Percentiles rank a stretch among this genome's conserved stretches.
Evolutionary conservation across 73 alveolate genomes (phyloP).

Genomic region (Uronychia binucleata): DNA sequence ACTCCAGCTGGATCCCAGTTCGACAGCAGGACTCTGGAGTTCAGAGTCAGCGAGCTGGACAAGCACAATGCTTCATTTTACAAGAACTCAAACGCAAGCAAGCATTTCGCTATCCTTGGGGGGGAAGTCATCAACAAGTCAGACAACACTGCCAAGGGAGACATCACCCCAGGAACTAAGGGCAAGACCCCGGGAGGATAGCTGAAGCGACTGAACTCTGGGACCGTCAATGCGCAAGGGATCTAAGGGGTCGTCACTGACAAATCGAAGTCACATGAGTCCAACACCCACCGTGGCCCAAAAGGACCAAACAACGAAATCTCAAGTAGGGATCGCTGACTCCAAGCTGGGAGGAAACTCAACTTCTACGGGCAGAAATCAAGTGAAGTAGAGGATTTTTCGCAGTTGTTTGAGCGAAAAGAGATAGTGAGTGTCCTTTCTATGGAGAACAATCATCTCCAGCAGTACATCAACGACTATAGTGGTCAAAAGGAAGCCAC

Average conservation of each 20-base stretch:
- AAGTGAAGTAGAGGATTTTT: neutral
- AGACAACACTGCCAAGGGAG: neutral
- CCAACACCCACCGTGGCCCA: no score
- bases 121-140: neutral
- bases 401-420: conserved; percentile 2
- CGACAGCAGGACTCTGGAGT: neutral
- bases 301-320: no score
- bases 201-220: no score
- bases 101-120: neutral
- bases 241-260: no score
- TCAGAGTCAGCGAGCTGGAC: neutral
- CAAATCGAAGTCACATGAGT: no score
- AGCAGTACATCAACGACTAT: neutral
- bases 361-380: neutral
- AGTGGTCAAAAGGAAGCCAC: neutral
- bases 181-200: neutral
- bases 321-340: no score
- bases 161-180: neutral
- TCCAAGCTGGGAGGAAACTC: neutral
- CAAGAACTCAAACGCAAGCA: neutral
- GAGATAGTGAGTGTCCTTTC: neutral
- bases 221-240: no score
- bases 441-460: neutral
- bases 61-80: neutral
- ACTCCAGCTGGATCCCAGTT: neutral